A percentile compares a stretch with the other conserved stretches of the same genome.
These are phyloP conservation scores for Alternaria sp. DNA, from an alignment of 2,329 filamentous ascomycete genomes.

Conservation along the genomic window DNA sequence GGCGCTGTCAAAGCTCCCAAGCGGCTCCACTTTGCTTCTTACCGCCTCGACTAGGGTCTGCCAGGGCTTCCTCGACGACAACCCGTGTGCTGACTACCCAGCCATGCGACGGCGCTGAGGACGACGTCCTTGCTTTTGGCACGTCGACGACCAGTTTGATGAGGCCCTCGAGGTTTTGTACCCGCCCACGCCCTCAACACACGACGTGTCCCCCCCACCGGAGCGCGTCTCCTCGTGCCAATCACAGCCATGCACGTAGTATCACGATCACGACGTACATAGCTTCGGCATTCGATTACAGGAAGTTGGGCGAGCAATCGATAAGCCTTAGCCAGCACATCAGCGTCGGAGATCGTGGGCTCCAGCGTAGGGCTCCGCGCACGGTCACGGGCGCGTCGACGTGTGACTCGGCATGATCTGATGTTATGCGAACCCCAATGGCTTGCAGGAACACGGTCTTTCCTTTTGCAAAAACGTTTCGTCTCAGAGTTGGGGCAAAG, in stretches of 20 bases:
- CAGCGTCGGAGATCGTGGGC: neutral
- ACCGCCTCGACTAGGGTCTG: slow-evolving; percentile 14
- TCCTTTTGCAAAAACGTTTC: slow-evolving; percentile 19
- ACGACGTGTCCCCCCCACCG: neutral
- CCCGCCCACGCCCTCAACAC: slow-evolving; percentile 5
- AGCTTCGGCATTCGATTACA: neutral
- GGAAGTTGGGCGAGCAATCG: neutral
- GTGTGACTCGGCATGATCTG: slow-evolving; percentile 21
- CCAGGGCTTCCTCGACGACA: neutral
- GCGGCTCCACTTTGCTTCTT: slow-evolving; percentile 17
- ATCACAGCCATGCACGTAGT: slow-evolving; percentile 26
- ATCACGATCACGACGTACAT: slow-evolving; percentile 18
- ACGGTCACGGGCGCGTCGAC: slow-evolving; percentile 12
- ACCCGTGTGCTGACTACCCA: neutral
- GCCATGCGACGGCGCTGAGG: neutral
- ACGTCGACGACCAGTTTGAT: neutral
- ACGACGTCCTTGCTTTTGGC: neutral
- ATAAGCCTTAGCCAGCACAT: neutral
- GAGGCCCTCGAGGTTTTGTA: neutral
- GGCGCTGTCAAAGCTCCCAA: slow-evolving; percentile 4
- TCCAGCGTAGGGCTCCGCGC: neutral
- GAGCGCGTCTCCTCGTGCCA: slow-evolving; percentile 3
- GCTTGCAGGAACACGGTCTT: slow-evolving; percentile 20
- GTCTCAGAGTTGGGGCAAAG: slow-evolving; percentile 13
- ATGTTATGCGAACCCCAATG: slow-evolving; percentile 25